Conservation (phyloP, 176 grass and related monocot species). For the Triticum turgidum region DNA sequence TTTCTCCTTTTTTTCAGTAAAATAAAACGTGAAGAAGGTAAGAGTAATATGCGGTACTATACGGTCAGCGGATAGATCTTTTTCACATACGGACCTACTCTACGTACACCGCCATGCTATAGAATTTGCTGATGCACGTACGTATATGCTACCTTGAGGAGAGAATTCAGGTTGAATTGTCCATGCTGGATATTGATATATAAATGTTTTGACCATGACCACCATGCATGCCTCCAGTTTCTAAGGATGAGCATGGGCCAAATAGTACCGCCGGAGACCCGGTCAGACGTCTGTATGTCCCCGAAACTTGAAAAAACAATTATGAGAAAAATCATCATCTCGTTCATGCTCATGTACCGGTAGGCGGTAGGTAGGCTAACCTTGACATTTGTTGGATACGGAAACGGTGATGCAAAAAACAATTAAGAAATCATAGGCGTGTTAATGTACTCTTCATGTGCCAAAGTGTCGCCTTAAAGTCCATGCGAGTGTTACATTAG, state of each 20-base stretch:
- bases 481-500: neutral
- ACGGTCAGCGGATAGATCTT: too few relatives aligned
- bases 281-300: neutral
- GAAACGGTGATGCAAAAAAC: neutral
- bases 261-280: neutral
- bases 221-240: neutral
- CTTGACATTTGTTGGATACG: neutral
- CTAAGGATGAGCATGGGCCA: constrained; percentile 2
- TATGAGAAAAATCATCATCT: neutral
- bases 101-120: too few relatives aligned
- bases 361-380: neutral
- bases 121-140: neutral
- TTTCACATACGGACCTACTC: too few relatives aligned
- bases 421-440: neutral
- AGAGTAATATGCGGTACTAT: too few relatives aligned
- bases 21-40: too few relatives aligned
- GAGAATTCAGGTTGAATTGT: neutral
- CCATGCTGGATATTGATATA: neutral
- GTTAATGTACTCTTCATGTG: too few relatives aligned
- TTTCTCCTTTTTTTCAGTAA: too few relatives aligned
- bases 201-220: neutral
- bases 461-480: too few relatives aligned
- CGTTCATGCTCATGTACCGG: too few relatives aligned
- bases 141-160: neutral
- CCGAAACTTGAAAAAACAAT: neutral